A percentile compares a stretch with the other conserved stretches of the same genome.
These are phyloP conservation scores for Fusarium sp. DNA, from an alignment of 2,329 filamentous ascomycete species.

Conservation along the genomic window DNA sequence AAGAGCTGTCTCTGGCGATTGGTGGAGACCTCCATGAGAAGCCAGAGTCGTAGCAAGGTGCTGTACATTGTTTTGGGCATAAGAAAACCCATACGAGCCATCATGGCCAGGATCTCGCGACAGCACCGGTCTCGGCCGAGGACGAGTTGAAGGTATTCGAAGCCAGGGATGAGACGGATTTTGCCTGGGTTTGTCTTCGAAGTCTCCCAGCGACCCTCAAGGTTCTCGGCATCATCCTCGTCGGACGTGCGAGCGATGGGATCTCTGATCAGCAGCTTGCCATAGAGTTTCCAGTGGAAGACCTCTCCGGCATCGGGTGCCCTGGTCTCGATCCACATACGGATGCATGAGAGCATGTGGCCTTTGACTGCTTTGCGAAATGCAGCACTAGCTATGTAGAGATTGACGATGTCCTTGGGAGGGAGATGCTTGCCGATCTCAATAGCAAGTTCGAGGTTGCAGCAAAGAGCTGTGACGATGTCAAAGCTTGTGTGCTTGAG, in stretches of 20 bases:
- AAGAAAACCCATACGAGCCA: constrained; percentile 70
- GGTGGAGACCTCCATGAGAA: constrained; percentile 75
- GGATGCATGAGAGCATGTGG: constrained; percentile 70
- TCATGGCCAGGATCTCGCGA: constrained; percentile 71
- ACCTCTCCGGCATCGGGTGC: constrained; percentile 67
- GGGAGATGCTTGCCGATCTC: constrained; percentile 67
- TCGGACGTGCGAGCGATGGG: constrained; percentile 62
- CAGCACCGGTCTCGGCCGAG: constrained; percentile 67
- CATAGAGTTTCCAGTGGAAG: constrained; percentile 73
- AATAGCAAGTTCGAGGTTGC: constrained; percentile 65
- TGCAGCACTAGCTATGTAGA: constrained; percentile 73
- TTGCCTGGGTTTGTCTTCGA: constrained; percentile 35
- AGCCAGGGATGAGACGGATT: constrained; percentile 68
- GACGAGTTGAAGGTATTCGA: constrained; percentile 78
- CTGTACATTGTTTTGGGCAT: constrained; percentile 62
- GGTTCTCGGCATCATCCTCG: constrained; percentile 11
- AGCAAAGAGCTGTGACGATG: constrained; percentile 59
- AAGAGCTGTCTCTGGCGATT: constrained; percentile 66
- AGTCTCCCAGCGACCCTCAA: constrained; percentile 17
- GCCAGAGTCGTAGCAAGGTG: constrained; percentile 77
- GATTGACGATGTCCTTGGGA: constrained; percentile 68
- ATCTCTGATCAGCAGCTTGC: constrained; percentile 68
- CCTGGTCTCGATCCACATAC: constrained; percentile 64
- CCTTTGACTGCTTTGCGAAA: constrained; percentile 72
- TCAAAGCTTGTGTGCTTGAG: constrained; percentile 52